Percentiles rank a stretch among this genome's conserved stretches.
Evolutionary conservation across 306 rosid species (phyloP).

Genomic region (Medicago arabica): DNA sequence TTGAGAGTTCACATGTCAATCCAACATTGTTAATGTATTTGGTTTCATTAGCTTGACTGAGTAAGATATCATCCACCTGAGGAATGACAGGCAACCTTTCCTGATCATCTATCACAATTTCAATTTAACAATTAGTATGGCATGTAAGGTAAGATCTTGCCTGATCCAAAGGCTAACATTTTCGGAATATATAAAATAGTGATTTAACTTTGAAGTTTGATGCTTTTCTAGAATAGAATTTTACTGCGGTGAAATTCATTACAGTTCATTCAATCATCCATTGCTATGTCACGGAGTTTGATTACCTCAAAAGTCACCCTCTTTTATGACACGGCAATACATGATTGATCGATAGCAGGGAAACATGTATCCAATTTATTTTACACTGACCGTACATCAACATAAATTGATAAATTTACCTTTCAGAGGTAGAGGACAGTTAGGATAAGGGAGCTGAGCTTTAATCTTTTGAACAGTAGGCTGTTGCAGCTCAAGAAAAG

Average conservation of each 20-base stretch:
- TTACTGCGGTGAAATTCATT: not conserved
- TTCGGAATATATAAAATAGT: constrained; percentile 17
- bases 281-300: constrained; percentile 10
- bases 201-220: constrained; percentile 19
- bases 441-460: constrained; percentile 49
- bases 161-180: constrained; percentile 13
- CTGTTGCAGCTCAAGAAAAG: constrained; percentile 54
- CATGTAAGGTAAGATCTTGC: constrained; percentile 25
- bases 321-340: constrained; percentile 5
- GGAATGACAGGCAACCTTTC: constrained; percentile 52
- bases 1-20: constrained; percentile 47
- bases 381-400: not conserved
- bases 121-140: constrained; percentile 26
- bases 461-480: constrained; percentile 53
- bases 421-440: constrained; percentile 46
- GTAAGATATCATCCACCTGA: constrained; percentile 50
- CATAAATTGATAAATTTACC: constrained; percentile 46
- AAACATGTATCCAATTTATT: not conserved
- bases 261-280: not conserved
- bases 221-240: not conserved
- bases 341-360: constrained; percentile 7
- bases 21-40: constrained; percentile 49
- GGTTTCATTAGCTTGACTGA: constrained; percentile 48
- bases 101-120: constrained; percentile 59
- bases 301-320: not conserved